Evolutionary conservation across 1,284 basidiomycete genomes (phyloP).

Genomic region (Dichomitus squalens): DNA sequence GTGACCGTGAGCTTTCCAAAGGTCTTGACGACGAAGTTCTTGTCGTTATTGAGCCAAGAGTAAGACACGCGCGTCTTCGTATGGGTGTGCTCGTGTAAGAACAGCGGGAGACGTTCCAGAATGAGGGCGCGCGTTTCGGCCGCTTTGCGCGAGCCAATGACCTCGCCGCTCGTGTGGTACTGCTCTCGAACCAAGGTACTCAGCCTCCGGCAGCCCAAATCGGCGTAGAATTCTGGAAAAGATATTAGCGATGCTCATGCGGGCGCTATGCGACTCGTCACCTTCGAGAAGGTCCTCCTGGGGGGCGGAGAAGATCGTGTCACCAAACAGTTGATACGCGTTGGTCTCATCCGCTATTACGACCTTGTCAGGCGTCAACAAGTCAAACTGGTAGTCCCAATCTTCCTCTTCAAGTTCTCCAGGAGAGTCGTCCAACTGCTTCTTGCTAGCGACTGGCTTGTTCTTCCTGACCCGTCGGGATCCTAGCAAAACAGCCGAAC

Average conservation of each 20-base stretch:
- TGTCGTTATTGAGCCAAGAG: conserved; percentile 72
- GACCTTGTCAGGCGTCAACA: conserved; percentile 63
- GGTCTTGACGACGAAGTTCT: conserved; percentile 73
- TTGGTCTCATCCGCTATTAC: conserved; percentile 84
- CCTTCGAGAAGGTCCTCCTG: conserved; percentile 89
- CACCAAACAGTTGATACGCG: conserved; percentile 76
- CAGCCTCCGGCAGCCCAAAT: conserved; percentile 71
- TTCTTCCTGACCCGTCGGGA: conserved; percentile 55
- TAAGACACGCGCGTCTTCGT: conserved; percentile 68
- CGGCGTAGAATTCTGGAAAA: conserved; percentile 62
- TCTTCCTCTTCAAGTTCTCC: conserved; percentile 58
- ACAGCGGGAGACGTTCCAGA: conserved; percentile 89
- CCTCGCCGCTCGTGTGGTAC: conserved; percentile 62
- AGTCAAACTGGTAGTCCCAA: conserved; percentile 66
- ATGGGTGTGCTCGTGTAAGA: conserved; percentile 88
- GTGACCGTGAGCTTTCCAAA: conserved; percentile 65
- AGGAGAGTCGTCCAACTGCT: conserved; percentile 27
- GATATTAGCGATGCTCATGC: neutral
- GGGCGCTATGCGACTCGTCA: conserved; percentile 30
- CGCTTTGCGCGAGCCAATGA: conserved; percentile 49
- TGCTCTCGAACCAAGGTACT: conserved; percentile 78
- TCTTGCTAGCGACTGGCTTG: conserved; percentile 34
- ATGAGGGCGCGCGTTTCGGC: conserved; percentile 62
- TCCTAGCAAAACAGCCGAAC: conserved; percentile 73
- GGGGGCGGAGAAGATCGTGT: conserved; percentile 79